Evolutionary conservation across 192 early-diverging fungal species (phyloP).

Genomic region (Dimargaris cristalligena): DNA sequence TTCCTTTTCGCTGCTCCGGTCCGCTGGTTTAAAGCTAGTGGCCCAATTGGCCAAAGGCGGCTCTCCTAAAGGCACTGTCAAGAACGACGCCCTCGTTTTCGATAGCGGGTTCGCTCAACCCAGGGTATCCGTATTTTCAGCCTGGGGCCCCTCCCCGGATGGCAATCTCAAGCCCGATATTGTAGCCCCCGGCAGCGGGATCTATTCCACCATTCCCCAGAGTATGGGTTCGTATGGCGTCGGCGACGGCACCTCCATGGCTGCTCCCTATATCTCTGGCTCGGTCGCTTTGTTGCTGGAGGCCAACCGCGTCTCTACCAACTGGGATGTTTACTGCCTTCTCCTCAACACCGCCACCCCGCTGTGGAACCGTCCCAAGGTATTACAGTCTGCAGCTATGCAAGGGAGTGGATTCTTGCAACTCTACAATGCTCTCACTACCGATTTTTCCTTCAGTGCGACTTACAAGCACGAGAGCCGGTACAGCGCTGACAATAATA

Average conservation of each 20-base stretch:
- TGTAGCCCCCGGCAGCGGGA: neutral
- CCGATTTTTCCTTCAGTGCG: neutral
- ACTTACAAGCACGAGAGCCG: neutral
- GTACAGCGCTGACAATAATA: neutral
- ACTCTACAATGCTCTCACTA: neutral
- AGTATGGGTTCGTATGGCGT: neutral
- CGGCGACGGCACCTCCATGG: neutral
- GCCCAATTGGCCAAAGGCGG: no score
- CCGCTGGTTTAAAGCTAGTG: no score
- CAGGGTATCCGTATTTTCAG: no score
- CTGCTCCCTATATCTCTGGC: slow-evolving; percentile 4
- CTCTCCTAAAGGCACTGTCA: no score
- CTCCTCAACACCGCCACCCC: neutral
- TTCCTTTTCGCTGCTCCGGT: no score
- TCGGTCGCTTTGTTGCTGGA: neutral
- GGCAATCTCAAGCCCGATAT: neutral
- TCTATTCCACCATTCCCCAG: slow-evolving; percentile 1
- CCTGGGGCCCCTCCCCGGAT: neutral
- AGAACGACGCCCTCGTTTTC: no score
- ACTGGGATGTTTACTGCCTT: neutral
- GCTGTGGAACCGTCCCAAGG: neutral
- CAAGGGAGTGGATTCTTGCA: neutral
- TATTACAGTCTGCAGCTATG: neutral
- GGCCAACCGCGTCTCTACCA: neutral
- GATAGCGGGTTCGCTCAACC: no score